Conservation (phyloP, 2,329 filamentous ascomycete species). For the Ilyonectria sp. region DNA sequence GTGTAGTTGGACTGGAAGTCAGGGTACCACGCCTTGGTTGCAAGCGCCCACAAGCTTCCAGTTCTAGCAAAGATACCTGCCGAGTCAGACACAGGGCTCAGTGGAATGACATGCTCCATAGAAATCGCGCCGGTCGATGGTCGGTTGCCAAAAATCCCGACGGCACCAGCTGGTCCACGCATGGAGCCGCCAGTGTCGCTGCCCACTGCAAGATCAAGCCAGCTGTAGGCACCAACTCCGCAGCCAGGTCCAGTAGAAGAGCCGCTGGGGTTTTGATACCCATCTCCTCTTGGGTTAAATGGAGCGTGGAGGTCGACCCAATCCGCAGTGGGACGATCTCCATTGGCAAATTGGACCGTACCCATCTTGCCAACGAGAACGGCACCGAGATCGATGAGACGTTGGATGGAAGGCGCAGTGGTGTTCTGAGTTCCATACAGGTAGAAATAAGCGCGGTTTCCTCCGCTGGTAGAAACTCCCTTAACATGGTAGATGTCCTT, state of each 20-base stretch:
- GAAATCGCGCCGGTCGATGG: conserved; percentile 42
- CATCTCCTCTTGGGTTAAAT: conserved; percentile 63
- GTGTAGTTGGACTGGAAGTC: conserved; percentile 9
- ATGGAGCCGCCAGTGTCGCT: conserved; percentile 64
- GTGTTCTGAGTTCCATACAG: conserved; percentile 63
- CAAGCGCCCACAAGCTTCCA: conserved; percentile 1
- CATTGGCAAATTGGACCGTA: conserved; percentile 61
- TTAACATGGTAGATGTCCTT: conserved; percentile 72
- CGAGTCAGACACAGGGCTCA: background rate
- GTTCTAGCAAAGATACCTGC: background rate
- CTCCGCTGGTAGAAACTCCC: conserved; percentile 68
- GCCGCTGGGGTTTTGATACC: conserved; percentile 62
- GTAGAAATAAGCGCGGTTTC: conserved; percentile 70
- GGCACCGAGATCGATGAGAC: conserved; percentile 71
- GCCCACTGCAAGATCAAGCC: conserved; percentile 62
- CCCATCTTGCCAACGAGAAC: conserved; percentile 64
- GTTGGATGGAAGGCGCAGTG: conserved; percentile 67
- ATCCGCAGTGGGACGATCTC: conserved; percentile 56
- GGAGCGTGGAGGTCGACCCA: conserved; percentile 56
- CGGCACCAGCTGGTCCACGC: conserved; percentile 59
- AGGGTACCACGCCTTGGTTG: background rate
- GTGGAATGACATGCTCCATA: background rate
- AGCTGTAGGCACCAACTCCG: conserved; percentile 56
- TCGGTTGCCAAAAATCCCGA: conserved; percentile 63
- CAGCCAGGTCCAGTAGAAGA: conserved; percentile 51